Evolutionary conservation across 805 yeast species (phyloP), one percentile per base, ranked within the genome.

Genomic region (Diddensiella caesifluorescens): DNA sequence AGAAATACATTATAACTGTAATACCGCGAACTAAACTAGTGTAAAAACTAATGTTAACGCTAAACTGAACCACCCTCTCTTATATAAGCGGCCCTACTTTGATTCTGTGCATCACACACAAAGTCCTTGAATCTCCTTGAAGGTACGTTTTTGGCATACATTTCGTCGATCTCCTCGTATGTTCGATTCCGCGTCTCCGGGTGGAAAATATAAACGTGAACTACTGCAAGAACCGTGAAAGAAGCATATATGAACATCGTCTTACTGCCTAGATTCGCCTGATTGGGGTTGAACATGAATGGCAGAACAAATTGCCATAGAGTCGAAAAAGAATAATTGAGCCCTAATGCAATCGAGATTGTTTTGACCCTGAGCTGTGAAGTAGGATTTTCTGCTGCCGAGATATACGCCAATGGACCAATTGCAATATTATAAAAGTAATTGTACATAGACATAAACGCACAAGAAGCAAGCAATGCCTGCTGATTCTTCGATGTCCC

Each of bases 381-480:
- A 3, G 42, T 32, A 5, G 42, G 42, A 6, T 20, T 20, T 15
- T 39, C 42, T 5, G 42, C 22, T 3, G 38, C 42, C 5, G 23
- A 27, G 16, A 38, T 19, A 16, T 29, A 39, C n/a, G 42, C 42
- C 4, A 39, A 28, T 3, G 22, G 4, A 12, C 38, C 42, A n/a
- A 39, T 29, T 18, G 68, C 54, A 16, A 62, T 51, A 44, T 67
- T 63, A 48, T 68, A 70, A 38, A 60, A 55, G 38, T 57, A 61
- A 9, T 55, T 55, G 55, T 49, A 61, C 38, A 63, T 41, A 32
- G 56, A 38, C 29, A 62, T 32, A 16, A 62, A 48, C 5, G 65
- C 59, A 5, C 60, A 63, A 34, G 54, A 50, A n/a, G 61, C 58
- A 3, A 38, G 33, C 6, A 42, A 20, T 9, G 39, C 47, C 18